Conservation (phyloP, 2,329 filamentous ascomycete genomes). For the Byssochlamys sp. region DNA sequence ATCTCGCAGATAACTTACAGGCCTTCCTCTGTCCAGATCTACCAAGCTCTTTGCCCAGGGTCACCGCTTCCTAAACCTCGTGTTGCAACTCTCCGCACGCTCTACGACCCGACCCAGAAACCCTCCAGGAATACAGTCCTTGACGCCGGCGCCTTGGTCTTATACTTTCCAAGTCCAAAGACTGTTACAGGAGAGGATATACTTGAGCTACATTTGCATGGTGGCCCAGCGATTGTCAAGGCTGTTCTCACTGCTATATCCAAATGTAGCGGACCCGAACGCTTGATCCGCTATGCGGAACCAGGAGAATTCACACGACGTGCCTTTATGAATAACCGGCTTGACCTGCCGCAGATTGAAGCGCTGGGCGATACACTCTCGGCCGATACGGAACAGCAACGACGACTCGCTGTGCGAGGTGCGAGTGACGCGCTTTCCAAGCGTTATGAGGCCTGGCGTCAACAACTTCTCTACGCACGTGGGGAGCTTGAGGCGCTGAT, state of each 20-base stretch:
- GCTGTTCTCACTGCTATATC: constrained; percentile 73
- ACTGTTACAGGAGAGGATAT: constrained; percentile 90
- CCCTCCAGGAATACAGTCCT: constrained; percentile 40
- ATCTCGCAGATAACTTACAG: not conserved
- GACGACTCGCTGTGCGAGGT: constrained; percentile 72
- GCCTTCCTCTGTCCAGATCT: constrained; percentile 46
- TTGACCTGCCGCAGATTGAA: constrained; percentile 76
- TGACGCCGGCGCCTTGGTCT: constrained; percentile 68
- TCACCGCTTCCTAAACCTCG: constrained; percentile 49
- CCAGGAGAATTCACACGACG: constrained; percentile 90
- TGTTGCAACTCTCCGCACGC: constrained; percentile 61
- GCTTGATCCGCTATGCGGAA: constrained; percentile 70
- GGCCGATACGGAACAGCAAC: constrained; percentile 81
- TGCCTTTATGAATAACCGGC: constrained; percentile 75
- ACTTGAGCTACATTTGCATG: constrained; percentile 88
- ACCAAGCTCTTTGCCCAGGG: constrained; percentile 51
- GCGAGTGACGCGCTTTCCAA: constrained; percentile 59
- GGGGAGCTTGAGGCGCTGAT: constrained; percentile 92
- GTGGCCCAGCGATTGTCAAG: constrained; percentile 77
- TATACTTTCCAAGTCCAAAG: constrained; percentile 70
- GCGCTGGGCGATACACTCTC: constrained; percentile 52
- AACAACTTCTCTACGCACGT: constrained; percentile 65
- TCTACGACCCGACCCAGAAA: constrained; percentile 50
- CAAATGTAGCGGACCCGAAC: constrained; percentile 14
- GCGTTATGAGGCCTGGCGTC: constrained; percentile 75